A percentile compares a stretch with the other conserved stretches of the same genome.
Conservation (phyloP, 805 yeast species). For the Saccharomycopsis vini region DNA sequence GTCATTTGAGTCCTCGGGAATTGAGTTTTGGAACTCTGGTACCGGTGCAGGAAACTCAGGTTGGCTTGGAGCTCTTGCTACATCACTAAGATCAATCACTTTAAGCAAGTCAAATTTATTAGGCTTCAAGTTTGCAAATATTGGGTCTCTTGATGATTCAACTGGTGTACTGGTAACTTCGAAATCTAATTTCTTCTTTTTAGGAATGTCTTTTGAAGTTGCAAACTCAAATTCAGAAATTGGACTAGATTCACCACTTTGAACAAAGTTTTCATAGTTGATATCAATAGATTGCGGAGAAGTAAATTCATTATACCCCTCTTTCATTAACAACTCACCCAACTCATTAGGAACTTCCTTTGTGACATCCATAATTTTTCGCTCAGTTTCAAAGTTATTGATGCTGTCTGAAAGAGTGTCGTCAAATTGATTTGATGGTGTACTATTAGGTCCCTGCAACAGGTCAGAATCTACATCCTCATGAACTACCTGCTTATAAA, state of each 20-base stretch:
- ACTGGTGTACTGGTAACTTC: slow-evolving; percentile 17
- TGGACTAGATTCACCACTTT: slow-evolving; percentile 10
- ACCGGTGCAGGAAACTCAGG: slow-evolving; percentile 2
- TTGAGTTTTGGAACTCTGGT: not conserved
- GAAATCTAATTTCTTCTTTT: slow-evolving; percentile 8
- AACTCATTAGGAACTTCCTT: slow-evolving; percentile 9
- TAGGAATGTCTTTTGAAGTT: slow-evolving; percentile 6
- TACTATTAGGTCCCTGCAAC: too few species aligned
- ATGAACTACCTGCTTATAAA: not conserved
- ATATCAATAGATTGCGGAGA: slow-evolving; percentile 9
- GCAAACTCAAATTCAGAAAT: slow-evolving; percentile 13
- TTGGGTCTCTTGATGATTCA: slow-evolving; percentile 19
- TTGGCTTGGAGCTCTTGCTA: not conserved
- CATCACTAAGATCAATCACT: not conserved
- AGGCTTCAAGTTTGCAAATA: slow-evolving; percentile 16
- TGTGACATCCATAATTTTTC: not conserved
- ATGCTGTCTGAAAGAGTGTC: too few species aligned
- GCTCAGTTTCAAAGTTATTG: not conserved
- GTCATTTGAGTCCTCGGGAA: slow-evolving; percentile 7
- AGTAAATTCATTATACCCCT: slow-evolving; percentile 9
- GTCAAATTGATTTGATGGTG: not conserved
- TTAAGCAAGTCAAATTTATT: not conserved
- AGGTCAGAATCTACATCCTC: not conserved
- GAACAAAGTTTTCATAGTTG: slow-evolving; percentile 13
- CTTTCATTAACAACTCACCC: slow-evolving; percentile 7